Conservation (phyloP, 495 filamentous ascomycete genomes). For the Xylaria telfairii region DNA sequence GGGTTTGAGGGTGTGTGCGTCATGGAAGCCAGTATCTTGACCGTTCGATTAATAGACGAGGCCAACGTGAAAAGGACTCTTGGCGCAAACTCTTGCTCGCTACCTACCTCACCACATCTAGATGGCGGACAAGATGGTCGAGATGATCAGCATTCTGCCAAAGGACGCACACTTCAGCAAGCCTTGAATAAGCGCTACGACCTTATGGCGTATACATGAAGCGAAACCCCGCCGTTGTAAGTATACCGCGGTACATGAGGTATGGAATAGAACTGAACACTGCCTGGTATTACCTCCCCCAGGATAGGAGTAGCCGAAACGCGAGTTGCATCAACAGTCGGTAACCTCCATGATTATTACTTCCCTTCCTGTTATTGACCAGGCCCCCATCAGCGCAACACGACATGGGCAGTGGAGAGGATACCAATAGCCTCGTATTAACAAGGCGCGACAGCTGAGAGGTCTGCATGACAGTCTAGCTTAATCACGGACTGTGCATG, state of each 20-base stretch:
- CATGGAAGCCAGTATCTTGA: neutral
- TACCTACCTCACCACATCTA: neutral
- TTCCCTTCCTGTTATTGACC: neutral
- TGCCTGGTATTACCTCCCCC: neutral
- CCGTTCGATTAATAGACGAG: neutral
- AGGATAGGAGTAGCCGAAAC: neutral
- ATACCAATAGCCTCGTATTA: neutral
- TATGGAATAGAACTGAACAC: neutral
- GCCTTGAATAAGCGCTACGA: conserved; percentile 8
- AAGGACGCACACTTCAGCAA: neutral
- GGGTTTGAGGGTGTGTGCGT: neutral
- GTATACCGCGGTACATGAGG: neutral
- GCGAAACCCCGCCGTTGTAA: neutral
- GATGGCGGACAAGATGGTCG: neutral
- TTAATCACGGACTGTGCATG: neutral
- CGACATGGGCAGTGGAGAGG: neutral
- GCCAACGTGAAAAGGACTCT: neutral
- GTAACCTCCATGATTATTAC: neutral
- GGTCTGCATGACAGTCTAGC: neutral
- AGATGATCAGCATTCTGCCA: neutral
- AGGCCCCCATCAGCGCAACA: neutral
- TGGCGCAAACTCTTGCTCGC: neutral
- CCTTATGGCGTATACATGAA: neutral
- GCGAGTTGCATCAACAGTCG: neutral
- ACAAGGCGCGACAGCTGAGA: neutral